These are phyloP conservation scores for Psilocybe tampanensis DNA, from an alignment of 768 basidiomycete genomes.

Conservation along the genomic window DNA sequence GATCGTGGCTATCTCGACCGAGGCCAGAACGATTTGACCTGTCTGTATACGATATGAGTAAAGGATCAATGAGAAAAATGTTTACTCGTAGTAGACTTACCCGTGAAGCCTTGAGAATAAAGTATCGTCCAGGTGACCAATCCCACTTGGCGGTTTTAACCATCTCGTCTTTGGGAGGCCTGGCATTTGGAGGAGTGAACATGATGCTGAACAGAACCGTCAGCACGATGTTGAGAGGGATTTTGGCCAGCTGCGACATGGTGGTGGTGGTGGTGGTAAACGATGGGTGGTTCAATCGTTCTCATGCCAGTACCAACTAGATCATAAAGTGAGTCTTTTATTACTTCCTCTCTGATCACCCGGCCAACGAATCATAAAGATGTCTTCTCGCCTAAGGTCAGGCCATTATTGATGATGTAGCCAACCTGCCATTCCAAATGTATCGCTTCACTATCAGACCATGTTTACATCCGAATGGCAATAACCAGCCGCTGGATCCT, in stretches of 20 bases:
- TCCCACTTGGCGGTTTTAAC: neutral
- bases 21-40: conserved; percentile 5
- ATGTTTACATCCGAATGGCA: too few species aligned
- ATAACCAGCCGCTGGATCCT: too few species aligned
- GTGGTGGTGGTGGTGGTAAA: too few species aligned
- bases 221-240: conserved; percentile 6
- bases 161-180: conserved; percentile 12
- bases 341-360: too few species aligned
- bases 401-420: too few species aligned
- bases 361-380: too few species aligned
- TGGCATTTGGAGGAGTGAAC: conserved; percentile 13
- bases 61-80: neutral
- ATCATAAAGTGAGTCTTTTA: too few species aligned
- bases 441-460: too few species aligned
- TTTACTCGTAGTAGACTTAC: neutral
- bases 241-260: conserved; percentile 11
- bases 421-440: too few species aligned
- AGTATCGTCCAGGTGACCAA: neutral
- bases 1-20: conserved; percentile 9
- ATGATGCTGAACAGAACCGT: conserved; percentile 4
- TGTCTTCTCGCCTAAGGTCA: too few species aligned
- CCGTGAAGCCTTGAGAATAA: neutral
- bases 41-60: neutral
- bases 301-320: too few species aligned
- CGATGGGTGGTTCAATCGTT: too few species aligned